Base-by-base conservation (phyloP, 2,329 filamentous ascomycete species). In the Tolypocladium inflatum region DNA sequence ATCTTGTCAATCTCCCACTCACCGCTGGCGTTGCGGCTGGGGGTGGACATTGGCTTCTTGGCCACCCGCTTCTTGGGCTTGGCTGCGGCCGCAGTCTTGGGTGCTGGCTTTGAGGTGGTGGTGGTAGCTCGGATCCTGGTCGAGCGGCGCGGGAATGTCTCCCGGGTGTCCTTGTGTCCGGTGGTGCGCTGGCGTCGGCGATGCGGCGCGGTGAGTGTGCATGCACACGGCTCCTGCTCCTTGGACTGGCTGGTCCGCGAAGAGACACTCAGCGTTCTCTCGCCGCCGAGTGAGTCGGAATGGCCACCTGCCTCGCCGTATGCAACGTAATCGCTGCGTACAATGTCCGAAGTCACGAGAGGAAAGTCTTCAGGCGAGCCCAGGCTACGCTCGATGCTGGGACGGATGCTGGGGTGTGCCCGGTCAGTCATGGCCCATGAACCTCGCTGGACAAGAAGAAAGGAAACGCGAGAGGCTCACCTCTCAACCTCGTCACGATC, bases 1-100 rank as follows among this genome's bases (percentile, higher is more conserved):
- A 83, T 78, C 3, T 66, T 63, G 63, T 83, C 80, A 0, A 83
- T 77, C 56, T 77, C 74, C 66, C 73, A 82, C 58, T 76, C 73
- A 4, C 66, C 64, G 33, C 42, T 17, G 10, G 8, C 5, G 15
- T 19, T 26, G n/a, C 17, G 2, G 10, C 10, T 23, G 2, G 38
- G 10, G 17, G 11, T 19, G 6, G 15, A 63, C 61, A 8, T n/a
- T 11, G 10, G 19, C 35, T 38, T 41, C 23, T 42, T 56, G 48
- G 63, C 57, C 4, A 57, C 62, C 13, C 60, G 54, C 15, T 17
- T 26, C 55, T 55, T 57, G 50, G 58, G 58, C 58, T 64, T 65
- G 8, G 61, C 13, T 38, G 55, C 35, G 61, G 60, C 30, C 60
- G 60, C 13, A 19, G 43, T 4, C 15, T 4, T 17, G 8, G 38